Evolutionary conservation across 2,329 filamentous ascomycete genomes (phyloP).

Genomic region (Acrodontium crateriforme): DNA sequence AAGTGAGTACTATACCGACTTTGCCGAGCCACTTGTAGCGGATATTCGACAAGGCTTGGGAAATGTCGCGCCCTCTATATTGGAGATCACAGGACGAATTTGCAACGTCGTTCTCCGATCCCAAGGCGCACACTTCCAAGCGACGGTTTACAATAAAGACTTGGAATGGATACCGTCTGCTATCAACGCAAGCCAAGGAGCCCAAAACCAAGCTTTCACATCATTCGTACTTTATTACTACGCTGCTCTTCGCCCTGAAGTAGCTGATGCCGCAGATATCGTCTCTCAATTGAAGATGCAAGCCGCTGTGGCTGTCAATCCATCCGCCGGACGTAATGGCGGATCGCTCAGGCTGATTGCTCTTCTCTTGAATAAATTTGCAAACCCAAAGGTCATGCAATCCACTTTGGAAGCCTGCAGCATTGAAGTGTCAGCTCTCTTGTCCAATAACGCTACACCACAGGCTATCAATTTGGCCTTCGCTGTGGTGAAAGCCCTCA

Average conservation of each 20-base stretch:
- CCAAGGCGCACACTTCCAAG: slow-evolving; percentile 35
- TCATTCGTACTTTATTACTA: slow-evolving; percentile 21
- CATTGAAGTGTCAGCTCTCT: slow-evolving; percentile 25
- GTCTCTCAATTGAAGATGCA: slow-evolving; percentile 13
- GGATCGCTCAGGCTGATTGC: slow-evolving; percentile 28
- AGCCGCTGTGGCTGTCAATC: slow-evolving; percentile 8
- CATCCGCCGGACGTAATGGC: slow-evolving; percentile 1
- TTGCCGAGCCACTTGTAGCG: slow-evolving; percentile 29
- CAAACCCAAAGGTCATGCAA: slow-evolving; percentile 26
- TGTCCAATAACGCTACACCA: slow-evolving; percentile 21
- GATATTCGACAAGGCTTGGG: slow-evolving; percentile 25
- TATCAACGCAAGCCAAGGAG: slow-evolving; percentile 1
- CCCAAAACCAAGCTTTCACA: slow-evolving; percentile 2
- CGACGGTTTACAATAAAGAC: slow-evolving; percentile 17
- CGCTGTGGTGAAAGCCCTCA: slow-evolving; percentile 46
- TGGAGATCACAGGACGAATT: slow-evolving; percentile 48
- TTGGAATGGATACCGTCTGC: slow-evolving; percentile 11
- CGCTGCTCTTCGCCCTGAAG: slow-evolving; percentile 18
- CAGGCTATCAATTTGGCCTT: slow-evolving; percentile 42
- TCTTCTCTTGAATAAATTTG: slow-evolving; percentile 35
- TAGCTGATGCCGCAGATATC: slow-evolving; percentile 16
- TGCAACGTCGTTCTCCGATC: slow-evolving; percentile 45
- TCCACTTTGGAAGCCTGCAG: slow-evolving; percentile 16
- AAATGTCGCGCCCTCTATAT: slow-evolving; percentile 2
- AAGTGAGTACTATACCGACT: slow-evolving; percentile 32